A percentile compares a stretch with the other conserved stretches of the same genome.
These are phyloP conservation scores for Globisporangium polare DNA, from an alignment of 352 stramenopile genomes.

Conservation along the genomic window DNA sequence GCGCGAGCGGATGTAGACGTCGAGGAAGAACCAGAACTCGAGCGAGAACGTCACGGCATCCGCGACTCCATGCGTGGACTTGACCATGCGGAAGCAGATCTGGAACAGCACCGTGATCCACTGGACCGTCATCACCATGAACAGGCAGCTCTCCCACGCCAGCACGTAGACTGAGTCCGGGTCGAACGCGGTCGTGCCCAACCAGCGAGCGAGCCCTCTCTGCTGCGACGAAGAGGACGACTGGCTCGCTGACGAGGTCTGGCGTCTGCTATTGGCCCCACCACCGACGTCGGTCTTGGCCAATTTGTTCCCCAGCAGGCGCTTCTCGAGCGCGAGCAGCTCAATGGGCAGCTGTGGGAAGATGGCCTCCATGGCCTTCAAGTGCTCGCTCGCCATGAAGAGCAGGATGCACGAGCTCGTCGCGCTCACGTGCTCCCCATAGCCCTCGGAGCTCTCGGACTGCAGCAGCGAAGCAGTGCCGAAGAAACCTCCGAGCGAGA, in stretches of 20 bases:
- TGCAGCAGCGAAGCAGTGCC: slow-evolving; percentile 20
- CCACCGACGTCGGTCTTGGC: slow-evolving; percentile 14
- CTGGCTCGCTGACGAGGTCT: not conserved
- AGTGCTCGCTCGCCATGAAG: slow-evolving; percentile 21
- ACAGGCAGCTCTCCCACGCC: slow-evolving; percentile 32
- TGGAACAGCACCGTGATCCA: slow-evolving; percentile 33
- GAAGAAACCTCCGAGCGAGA: slow-evolving; percentile 33
- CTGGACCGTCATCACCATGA: slow-evolving; percentile 36
- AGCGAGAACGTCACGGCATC: slow-evolving; percentile 27
- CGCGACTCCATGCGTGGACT: slow-evolving; percentile 11
- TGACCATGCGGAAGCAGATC: slow-evolving; percentile 30
- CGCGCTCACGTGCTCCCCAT: slow-evolving; percentile 25
- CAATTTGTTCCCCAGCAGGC: slow-evolving; percentile 22
- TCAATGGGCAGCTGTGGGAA: slow-evolving; percentile 19
- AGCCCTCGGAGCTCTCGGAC: slow-evolving; percentile 14
- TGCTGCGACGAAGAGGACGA: not conserved
- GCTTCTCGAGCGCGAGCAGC: slow-evolving; percentile 21
- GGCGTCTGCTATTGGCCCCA: not conserved
- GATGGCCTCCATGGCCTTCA: slow-evolving; percentile 20
- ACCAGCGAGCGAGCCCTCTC: not conserved
- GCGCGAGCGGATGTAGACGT: slow-evolving; percentile 32
- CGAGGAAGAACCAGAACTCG: slow-evolving; percentile 35
- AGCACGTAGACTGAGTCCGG: slow-evolving; percentile 27
- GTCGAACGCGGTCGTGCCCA: slow-evolving; percentile 19
- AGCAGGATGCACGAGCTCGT: slow-evolving; percentile 30